Percentiles rank a stretch among this genome's conserved stretches.
phyloP scores from a whole-genome alignment of 352 stramenopile species.

The Globisporangium polare region DNA sequence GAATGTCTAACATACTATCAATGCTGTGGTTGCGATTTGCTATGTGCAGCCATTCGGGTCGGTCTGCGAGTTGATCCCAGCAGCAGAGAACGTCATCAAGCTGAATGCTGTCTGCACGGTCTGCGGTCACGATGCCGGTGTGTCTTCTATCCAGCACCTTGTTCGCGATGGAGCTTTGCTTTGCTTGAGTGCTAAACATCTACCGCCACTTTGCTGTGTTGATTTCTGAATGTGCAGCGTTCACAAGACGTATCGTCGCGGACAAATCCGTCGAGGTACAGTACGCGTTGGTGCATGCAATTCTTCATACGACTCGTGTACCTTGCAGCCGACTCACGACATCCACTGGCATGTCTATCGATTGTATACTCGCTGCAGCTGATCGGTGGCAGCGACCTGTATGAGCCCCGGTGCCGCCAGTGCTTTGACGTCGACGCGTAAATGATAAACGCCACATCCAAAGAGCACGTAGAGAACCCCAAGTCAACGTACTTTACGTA shows the following conservation, averaged over 20 bases:
- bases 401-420: conserved; percentile 73
- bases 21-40: conserved; percentile 2
- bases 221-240: conserved; percentile 30
- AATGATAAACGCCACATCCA: neutral
- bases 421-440: conserved; percentile 45
- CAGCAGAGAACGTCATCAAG: conserved; percentile 77
- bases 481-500: neutral
- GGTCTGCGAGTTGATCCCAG: conserved; percentile 68
- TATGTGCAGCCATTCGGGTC: conserved; percentile 56
- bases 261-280: conserved; percentile 71
- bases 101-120: conserved; percentile 80
- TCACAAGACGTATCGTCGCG: conserved; percentile 66
- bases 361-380: conserved; percentile 28
- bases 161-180: neutral
- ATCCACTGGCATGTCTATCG: neutral
- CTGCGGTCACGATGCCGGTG: conserved; percentile 71
- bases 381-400: conserved; percentile 75
- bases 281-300: conserved; percentile 15
- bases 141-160: conserved; percentile 1
- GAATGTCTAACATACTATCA: neutral
- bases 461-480: neutral
- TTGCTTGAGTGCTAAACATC: neutral
- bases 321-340: neutral
- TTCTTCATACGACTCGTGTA: neutral
- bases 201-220: neutral